A percentile compares a stretch with the other conserved stretches of the same genome.
These are phyloP conservation scores for Suillus subalutaceus DNA, from an alignment of 768 basidiomycete species.

Conservation along the genomic window DNA sequence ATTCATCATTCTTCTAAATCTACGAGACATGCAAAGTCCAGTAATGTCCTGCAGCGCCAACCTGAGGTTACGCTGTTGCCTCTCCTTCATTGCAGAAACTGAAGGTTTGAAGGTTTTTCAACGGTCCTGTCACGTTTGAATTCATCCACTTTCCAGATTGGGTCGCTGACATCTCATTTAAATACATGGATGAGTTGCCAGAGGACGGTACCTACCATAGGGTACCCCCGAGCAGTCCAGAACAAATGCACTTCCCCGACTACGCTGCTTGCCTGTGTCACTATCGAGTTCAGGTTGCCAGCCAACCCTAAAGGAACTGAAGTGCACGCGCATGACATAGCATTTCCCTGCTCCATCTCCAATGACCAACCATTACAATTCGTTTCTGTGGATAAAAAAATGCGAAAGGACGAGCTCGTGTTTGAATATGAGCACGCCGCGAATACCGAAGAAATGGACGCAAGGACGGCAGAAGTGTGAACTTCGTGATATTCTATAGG, in stretches of 20 bases:
- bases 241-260: background rate
- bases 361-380: background rate
- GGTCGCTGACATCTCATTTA: background rate
- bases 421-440: no score
- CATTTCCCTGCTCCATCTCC: background rate
- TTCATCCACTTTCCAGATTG: constrained; percentile 2
- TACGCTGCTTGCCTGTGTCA: background rate
- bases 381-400: background rate
- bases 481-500: no score
- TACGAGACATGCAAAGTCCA: background rate
- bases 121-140: background rate
- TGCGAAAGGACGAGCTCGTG: no score
- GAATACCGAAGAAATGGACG: no score
- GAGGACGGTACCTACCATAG: background rate
- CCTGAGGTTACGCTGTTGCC: background rate
- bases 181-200: no score
- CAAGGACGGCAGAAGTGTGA: no score
- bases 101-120: background rate
- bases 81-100: background rate
- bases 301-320: background rate
- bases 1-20: background rate
- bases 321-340: background rate
- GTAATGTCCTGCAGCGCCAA: background rate
- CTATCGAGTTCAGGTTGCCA: background rate
- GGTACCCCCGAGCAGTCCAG: background rate